Base-by-base conservation (phyloP, 192 early-diverging fungal genomes). In the Entophlyctis luteolus region DNA sequence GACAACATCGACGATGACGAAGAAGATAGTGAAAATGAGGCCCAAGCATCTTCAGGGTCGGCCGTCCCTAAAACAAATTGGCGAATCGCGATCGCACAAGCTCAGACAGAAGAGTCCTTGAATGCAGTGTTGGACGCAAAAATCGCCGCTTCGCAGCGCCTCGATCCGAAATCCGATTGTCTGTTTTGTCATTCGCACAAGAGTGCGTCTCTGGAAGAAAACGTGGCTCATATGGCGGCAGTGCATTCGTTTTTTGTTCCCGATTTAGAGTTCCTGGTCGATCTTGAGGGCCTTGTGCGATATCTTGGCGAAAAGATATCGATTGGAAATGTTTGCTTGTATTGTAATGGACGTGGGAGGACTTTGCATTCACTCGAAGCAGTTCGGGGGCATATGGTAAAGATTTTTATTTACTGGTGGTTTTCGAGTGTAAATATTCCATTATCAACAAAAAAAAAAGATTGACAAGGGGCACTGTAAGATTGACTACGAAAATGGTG, bases 211-310 rank as follows among this genome's bases (percentile, higher is more conserved):
- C 62, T 86, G 38, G 81, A 87, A 67, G 74, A 63, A 54, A 94
- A 93, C 72, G 76, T 99, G 72, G 80, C 84, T 27, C 97, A 99
- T 78, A 99, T 99, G 97, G 84, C 91, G 16, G 75, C 72, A 48
- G 80, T 75, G 28, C 97, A 99, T 76, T 88, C 88, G 72, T 91
- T 99, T 71, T 99, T 98, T 65, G 90, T 99, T 68, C 97, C 97
- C 23, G 95, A 98, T 77, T 83, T 97, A 35, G 96, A 98, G 75
- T 96, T 87, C 72, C 72, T 99, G 57, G 87, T 88, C 1, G 91
- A 98, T 68, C 68, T 94, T 25, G 86, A 83, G 35, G 97, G 96
- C 4, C 77, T 99, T 56, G 81, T 99, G 56, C 83, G 79, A 71
- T 98, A 96, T 70, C 79, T 99, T 32, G 93, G 88, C 22, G 95